Percentiles rank a stretch among this genome's conserved stretches.
These are phyloP conservation scores for Apostasia ramifera DNA, from an alignment of 106 monocot genomes.

Conservation along the genomic window DNA sequence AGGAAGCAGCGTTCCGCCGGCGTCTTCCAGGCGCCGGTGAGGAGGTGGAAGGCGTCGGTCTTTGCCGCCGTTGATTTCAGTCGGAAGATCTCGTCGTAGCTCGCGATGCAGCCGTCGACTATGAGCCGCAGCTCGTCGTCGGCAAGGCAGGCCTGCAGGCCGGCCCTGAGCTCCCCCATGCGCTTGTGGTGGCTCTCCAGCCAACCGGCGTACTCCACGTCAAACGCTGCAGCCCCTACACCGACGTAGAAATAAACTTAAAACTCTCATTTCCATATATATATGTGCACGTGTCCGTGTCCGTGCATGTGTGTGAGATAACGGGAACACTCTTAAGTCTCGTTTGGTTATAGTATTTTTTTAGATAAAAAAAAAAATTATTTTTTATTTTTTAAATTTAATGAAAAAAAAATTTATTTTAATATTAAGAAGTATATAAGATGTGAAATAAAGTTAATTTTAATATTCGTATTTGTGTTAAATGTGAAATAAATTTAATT, in stretches of 20 bases:
- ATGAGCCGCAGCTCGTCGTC: constrained; percentile 26
- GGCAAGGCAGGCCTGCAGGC: constrained; percentile 24
- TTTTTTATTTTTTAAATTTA: no score
- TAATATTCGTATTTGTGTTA: no score
- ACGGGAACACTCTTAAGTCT: no score
- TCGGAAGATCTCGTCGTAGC: constrained; percentile 20
- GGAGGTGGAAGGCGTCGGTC: constrained; percentile 35
- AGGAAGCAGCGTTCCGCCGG: constrained; percentile 40
- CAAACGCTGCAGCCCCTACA: constrained; percentile 48
- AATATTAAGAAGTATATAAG: no score
- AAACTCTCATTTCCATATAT: no score
- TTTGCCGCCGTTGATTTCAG: constrained; percentile 19
- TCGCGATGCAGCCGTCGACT: constrained; percentile 22
- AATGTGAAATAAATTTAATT: no score
- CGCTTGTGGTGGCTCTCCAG: constrained; percentile 46
- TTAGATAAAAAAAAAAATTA: no score
- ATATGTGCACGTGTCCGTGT: background rate
- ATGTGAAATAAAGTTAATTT: no score
- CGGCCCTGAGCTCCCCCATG: constrained; percentile 52
- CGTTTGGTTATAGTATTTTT: no score
- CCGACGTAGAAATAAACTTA: constrained; percentile 33
- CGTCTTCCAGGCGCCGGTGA: constrained; percentile 33
- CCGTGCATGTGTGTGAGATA: no score
- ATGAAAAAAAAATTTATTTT: no score
- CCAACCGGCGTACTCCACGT: constrained; percentile 65